phyloP scores from a whole-genome alignment of 2,329 filamentous ascomycete species.

The Claviceps pazoutovae region DNA sequence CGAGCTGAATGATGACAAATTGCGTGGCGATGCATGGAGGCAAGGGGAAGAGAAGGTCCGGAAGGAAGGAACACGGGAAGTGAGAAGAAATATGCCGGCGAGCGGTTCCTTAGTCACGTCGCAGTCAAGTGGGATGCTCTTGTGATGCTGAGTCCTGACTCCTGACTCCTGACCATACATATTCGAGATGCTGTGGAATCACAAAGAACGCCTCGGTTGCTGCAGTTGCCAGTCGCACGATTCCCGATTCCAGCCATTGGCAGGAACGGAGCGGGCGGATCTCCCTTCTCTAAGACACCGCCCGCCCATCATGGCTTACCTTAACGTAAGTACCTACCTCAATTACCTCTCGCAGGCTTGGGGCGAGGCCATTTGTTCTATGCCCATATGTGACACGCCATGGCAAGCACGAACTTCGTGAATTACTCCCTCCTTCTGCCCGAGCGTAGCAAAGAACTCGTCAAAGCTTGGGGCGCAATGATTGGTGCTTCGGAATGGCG shows the following conservation, averaged over 20 bases:
- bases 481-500: neutral
- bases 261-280: neutral
- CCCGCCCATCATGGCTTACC: neutral
- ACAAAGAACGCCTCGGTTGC: neutral
- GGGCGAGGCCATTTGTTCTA: neutral
- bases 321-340: neutral
- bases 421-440: too few species aligned
- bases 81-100: neutral
- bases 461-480: neutral
- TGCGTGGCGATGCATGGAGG: constrained; percentile 2
- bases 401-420: too few species aligned
- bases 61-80: neutral
- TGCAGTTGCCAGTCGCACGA: neutral
- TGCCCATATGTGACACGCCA: too few species aligned
- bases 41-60: neutral
- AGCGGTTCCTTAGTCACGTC: too few species aligned
- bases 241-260: neutral
- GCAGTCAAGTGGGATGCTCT: too few species aligned
- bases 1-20: constrained; percentile 6
- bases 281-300: neutral
- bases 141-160: too few species aligned
- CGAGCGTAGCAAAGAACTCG: too few species aligned
- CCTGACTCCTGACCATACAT: too few species aligned
- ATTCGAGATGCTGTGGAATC: neutral
- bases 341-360: neutral